phyloP scores from a whole-genome alignment of 2,329 filamentous ascomycete species.

The Alternaria consortialis region DNA sequence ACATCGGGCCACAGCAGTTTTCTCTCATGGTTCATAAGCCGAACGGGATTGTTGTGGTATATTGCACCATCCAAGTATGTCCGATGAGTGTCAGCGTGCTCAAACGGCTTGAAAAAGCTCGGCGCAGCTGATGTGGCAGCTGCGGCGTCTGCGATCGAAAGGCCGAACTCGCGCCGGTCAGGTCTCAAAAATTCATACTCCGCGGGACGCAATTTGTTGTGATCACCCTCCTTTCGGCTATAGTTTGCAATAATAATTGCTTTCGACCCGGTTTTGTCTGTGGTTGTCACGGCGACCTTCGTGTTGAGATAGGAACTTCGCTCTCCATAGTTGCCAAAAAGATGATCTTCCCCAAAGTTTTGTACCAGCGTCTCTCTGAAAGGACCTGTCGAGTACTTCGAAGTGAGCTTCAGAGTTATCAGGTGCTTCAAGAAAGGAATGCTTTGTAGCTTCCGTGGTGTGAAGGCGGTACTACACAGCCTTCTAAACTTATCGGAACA shows the following conservation, averaged over 20 bases:
- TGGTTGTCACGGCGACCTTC: not conserved
- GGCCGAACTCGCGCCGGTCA: not conserved
- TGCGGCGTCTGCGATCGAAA: constrained; percentile 26
- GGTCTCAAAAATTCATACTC: not conserved
- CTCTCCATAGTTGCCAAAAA: constrained; percentile 28
- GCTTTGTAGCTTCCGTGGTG: constrained; percentile 44
- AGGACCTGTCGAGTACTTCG: not conserved
- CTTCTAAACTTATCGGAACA: constrained; percentile 48
- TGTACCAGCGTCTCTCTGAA: not conserved
- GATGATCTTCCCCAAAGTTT: not conserved
- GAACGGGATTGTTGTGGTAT: constrained; percentile 57
- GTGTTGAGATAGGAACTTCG: not conserved
- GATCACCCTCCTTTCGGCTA: not conserved
- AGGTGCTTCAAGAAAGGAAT: constrained; percentile 44
- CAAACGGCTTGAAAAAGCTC: constrained; percentile 57
- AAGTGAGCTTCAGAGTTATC: constrained; percentile 9
- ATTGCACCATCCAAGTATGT: constrained; percentile 58
- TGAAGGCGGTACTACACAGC: constrained; percentile 55
- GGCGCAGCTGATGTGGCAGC: constrained; percentile 58
- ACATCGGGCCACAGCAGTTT: constrained; percentile 40
- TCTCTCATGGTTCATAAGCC: constrained; percentile 56
- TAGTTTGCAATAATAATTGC: constrained; percentile 36
- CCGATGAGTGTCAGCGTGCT: constrained; percentile 52
- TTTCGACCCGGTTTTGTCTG: not conserved
- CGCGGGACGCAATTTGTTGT: constrained; percentile 24